Percentiles rank a stretch among this genome's conserved stretches.
Conservation (phyloP, 108 stramenopile genomes). For the Fistulifera pelliculosa region DNA sequence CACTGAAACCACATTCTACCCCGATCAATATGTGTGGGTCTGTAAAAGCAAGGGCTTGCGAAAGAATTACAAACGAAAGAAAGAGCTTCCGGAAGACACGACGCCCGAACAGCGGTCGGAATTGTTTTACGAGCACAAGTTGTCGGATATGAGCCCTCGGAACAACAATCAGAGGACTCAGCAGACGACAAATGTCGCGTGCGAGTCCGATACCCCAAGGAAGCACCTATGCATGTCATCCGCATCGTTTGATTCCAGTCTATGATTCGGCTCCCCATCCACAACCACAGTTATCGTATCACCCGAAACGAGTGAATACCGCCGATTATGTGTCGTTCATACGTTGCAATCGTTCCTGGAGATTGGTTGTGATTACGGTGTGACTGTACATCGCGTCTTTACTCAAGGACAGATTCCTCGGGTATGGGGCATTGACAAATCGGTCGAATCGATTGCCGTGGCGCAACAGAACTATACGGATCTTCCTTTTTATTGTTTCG, state of each 20-base stretch:
- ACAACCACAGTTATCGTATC: slow-evolving; percentile 36
- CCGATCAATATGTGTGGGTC: slow-evolving; percentile 5
- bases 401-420: slow-evolving; percentile 4
- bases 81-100: background rate
- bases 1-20: background rate
- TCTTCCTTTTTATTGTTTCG: slow-evolving; percentile 33
- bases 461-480: slow-evolving; percentile 54
- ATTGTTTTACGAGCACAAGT: slow-evolving; percentile 40
- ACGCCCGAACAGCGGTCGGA: slow-evolving; percentile 13
- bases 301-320: slow-evolving; percentile 68
- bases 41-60: slow-evolving; percentile 8
- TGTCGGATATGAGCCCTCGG: slow-evolving; percentile 2
- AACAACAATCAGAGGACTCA: slow-evolving; percentile 6
- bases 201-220: slow-evolving; percentile 61
- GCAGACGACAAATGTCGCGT: slow-evolving; percentile 26
- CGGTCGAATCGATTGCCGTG: slow-evolving; percentile 46
- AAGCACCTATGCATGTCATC: slow-evolving; percentile 40
- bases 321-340: slow-evolving; percentile 47
- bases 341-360: slow-evolving; percentile 56
- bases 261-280: slow-evolving; percentile 39
- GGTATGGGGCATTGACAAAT: slow-evolving; percentile 61
- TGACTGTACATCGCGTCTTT: slow-evolving; percentile 40
- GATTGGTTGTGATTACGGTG: slow-evolving; percentile 73
- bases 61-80: slow-evolving; percentile 1
- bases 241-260: slow-evolving; percentile 38